Evolutionary conservation across 163 green algal species (phyloP).

Genomic region (Smithsoniella earleae): DNA sequence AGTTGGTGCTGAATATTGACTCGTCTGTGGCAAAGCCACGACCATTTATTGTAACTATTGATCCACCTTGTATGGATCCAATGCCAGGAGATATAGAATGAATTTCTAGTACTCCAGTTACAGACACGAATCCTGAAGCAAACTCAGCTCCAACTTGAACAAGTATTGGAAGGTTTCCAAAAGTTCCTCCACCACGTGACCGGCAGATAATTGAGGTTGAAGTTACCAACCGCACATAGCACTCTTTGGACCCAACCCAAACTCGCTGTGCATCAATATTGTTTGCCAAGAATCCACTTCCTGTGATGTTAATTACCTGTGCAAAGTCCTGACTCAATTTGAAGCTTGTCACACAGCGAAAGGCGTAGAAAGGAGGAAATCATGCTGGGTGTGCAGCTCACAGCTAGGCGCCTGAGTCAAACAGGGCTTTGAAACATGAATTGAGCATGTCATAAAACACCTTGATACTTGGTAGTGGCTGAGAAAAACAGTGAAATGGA

Average conservation of each 20-base stretch:
- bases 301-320: not conserved
- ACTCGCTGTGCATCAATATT: not conserved
- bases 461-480: not conserved
- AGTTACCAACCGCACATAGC: conserved; percentile 2
- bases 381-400: not conserved
- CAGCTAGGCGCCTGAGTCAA: not conserved
- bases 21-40: conserved; percentile 37
- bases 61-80: conserved; percentile 44
- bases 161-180: not conserved
- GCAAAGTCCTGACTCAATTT: not conserved
- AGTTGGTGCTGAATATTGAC: conserved; percentile 9
- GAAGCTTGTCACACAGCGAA: not conserved
- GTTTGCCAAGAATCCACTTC: not conserved
- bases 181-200: conserved; percentile 19
- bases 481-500: not conserved
- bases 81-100: not conserved
- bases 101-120: conserved; percentile 8
- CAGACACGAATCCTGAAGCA: not conserved
- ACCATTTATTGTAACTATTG: conserved; percentile 38
- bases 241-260: conserved; percentile 25
- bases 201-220: not conserved
- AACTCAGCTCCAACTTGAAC: not conserved
- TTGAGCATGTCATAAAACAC: not conserved
- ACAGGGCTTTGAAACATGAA: not conserved
- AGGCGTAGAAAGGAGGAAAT: no score